Conservation (phyloP, 164 flowering plant genomes). For the Macadamia integrifolia region DNA sequence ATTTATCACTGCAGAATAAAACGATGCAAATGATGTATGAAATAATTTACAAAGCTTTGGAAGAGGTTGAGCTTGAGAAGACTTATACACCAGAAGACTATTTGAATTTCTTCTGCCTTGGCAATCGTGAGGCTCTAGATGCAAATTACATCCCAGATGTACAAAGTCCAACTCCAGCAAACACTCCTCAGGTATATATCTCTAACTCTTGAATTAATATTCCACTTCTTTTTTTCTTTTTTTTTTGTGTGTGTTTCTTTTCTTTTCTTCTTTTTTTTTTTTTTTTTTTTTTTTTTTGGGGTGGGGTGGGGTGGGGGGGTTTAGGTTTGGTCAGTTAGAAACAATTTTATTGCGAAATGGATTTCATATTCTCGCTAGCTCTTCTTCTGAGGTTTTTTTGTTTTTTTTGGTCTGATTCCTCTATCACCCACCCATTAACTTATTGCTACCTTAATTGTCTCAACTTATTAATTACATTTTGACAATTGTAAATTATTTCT, state of each 20-base stretch:
- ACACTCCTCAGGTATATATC: conserved; percentile 60
- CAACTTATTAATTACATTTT: background rate
- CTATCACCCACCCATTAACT: background rate
- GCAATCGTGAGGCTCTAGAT: conserved; percentile 74
- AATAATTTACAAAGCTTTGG: conserved; percentile 78
- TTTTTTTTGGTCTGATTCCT: background rate
- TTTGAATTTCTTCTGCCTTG: conserved; percentile 91
- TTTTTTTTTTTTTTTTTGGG: too few species aligned
- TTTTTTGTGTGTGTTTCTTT: too few species aligned
- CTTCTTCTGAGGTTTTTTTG: background rate
- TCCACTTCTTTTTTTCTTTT: background rate
- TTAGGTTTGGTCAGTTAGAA: too few species aligned
- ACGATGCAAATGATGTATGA: conserved; percentile 99
- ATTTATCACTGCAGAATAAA: conserved; percentile 53
- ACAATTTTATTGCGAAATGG: too few species aligned
- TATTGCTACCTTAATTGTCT: background rate
- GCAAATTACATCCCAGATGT: conserved; percentile 12
- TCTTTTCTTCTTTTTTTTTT: too few species aligned
- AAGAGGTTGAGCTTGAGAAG: conserved; percentile 82
- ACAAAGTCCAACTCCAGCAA: conserved; percentile 42
- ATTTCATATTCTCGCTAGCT: too few species aligned
- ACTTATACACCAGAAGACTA: conserved; percentile 73
- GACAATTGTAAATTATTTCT: background rate
- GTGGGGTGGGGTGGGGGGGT: too few species aligned
- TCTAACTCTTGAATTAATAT: background rate